A percentile compares a stretch with the other conserved stretches of the same genome.
Evolutionary conservation across 2,329 filamentous ascomycete species (phyloP).

Genomic region (Ilyonectria destructans): DNA sequence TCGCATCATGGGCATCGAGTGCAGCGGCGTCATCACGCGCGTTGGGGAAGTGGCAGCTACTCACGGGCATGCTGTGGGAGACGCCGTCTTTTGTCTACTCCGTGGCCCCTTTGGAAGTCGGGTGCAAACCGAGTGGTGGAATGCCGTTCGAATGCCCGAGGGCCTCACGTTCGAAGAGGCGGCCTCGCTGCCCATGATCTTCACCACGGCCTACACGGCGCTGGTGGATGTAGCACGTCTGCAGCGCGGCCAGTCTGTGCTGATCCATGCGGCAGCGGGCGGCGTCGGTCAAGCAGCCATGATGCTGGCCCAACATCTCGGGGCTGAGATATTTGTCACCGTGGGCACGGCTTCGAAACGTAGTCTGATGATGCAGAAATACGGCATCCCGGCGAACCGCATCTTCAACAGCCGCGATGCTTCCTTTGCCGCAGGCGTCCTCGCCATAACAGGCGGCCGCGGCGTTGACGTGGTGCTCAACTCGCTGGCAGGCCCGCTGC

Average conservation of each 20-base stretch:
- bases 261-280: constrained; percentile 47
- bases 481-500: constrained; percentile 16
- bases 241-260: constrained; percentile 42
- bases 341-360: constrained; percentile 51
- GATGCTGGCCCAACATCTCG: constrained; percentile 40
- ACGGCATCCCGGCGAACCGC: constrained; percentile 23
- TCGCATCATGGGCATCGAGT: constrained; percentile 15
- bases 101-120: not conserved
- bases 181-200: constrained; percentile 21
- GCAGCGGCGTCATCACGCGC: constrained; percentile 14
- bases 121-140: constrained; percentile 3
- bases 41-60: not conserved
- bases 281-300: constrained; percentile 51
- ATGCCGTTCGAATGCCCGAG: constrained; percentile 8
- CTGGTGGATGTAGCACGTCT: constrained; percentile 10
- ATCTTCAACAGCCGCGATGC: constrained; percentile 18
- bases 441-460: constrained; percentile 1
- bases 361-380: constrained; percentile 9
- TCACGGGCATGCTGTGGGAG: not conserved
- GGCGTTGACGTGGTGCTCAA: constrained; percentile 24
- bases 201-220: constrained; percentile 17
- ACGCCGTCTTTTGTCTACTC: constrained; percentile 8
- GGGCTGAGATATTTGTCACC: constrained; percentile 50
- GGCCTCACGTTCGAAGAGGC: constrained; percentile 22
- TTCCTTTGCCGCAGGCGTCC: not conserved